Evolutionary conservation across 805 yeast genomes (phyloP).

Genomic region (Wickerhamiella cacticola): DNA sequence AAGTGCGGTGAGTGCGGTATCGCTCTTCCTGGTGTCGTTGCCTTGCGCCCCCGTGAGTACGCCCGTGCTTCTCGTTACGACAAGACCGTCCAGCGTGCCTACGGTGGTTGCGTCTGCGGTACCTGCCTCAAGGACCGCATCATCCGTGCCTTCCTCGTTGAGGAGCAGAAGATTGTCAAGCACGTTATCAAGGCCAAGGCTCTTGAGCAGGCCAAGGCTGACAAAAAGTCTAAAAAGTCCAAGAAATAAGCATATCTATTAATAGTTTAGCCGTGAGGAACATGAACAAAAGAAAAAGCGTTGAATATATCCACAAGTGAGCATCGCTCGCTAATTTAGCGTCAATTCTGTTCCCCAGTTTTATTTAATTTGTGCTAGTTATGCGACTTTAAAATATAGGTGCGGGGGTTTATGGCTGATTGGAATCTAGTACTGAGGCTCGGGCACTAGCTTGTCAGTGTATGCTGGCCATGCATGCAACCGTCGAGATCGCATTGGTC

Average conservation of each 20-base stretch:
- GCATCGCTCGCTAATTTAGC: too few relatives aligned
- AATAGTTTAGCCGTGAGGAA: conserved; percentile 3
- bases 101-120: conserved; percentile 99
- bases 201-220: conserved; percentile 46
- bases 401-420: too few relatives aligned
- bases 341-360: too few relatives aligned
- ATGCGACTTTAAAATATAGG: too few relatives aligned
- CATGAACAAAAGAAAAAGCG: neutral
- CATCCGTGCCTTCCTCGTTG: conserved; percentile 98
- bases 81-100: conserved; percentile 98
- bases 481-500: too few relatives aligned
- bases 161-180: conserved; percentile 99
- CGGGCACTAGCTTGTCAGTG: too few relatives aligned
- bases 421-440: too few relatives aligned
- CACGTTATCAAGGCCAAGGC: conserved; percentile 96
- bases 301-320: too few relatives aligned
- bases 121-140: conserved; percentile 97
- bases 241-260: conserved; percentile 14
- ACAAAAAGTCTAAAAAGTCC: conserved; percentile 18
- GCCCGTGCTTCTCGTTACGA: conserved; percentile 89
- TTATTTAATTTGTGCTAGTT: too few relatives aligned
- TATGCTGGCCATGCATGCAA: too few relatives aligned
- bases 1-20: conserved; percentile 53
- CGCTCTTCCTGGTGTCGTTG: conserved; percentile 75
- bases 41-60: conserved; percentile 97